Evolutionary conservation across 2,329 filamentous ascomycete genomes (phyloP).

Genomic region (Penicillium sp.): DNA sequence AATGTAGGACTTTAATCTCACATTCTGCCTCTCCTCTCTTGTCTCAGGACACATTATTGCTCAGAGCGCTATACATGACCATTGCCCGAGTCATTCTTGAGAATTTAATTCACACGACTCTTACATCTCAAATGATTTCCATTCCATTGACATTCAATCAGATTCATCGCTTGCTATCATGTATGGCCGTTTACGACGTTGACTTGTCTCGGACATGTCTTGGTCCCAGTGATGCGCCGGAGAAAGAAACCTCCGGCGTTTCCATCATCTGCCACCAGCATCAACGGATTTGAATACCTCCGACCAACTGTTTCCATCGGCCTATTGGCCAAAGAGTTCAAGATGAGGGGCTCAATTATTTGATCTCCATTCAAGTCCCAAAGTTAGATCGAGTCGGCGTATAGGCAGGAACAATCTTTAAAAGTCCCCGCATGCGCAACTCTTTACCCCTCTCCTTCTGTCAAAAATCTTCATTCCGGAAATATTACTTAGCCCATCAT

Average conservation of each 20-base stretch:
- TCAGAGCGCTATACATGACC: too few relatives aligned
- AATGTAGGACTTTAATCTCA: too few relatives aligned
- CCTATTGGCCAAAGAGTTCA: conserved; percentile 2
- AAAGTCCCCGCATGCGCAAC: conserved; percentile 10
- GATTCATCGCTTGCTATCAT: background rate
- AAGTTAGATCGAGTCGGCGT: background rate
- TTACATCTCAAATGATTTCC: background rate
- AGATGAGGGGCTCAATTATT: conserved; percentile 6
- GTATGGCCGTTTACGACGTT: too few relatives aligned
- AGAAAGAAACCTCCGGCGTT: background rate
- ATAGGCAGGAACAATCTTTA: conserved; percentile 1
- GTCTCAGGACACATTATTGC: too few relatives aligned
- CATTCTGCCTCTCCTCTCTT: too few relatives aligned
- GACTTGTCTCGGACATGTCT: conserved; percentile 13
- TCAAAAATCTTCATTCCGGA: background rate
- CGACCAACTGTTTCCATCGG: background rate
- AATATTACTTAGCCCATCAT: conserved; percentile 7
- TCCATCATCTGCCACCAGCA: background rate
- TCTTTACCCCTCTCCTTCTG: conserved; percentile 7
- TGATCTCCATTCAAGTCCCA: conserved; percentile 4
- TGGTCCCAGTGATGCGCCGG: conserved; percentile 8
- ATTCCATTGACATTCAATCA: background rate
- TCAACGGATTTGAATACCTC: conserved; percentile 10
- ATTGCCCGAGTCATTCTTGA: background rate
- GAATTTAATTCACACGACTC: background rate